phyloP scores from a whole-genome alignment of 345 rosid species.

The Abelmoschus esculentus region DNA sequence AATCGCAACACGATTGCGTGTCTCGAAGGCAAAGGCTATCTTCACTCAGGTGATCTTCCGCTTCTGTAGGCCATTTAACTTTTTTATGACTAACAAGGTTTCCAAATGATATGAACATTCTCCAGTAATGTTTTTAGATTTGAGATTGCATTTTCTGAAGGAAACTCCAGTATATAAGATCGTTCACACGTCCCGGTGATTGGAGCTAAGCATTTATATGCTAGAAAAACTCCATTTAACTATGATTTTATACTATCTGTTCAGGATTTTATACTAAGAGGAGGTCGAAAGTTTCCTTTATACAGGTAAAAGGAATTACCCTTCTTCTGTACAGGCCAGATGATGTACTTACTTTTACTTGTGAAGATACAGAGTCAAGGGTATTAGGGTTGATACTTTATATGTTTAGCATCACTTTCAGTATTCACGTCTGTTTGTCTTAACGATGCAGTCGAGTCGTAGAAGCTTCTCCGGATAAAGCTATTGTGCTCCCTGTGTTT shows the following conservation, averaged over 20 bases:
- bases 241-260: slow-evolving; percentile 7
- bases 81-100: neutral
- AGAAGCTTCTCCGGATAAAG: slow-evolving; percentile 65
- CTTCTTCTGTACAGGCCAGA: neutral
- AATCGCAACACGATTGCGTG: slow-evolving; percentile 65
- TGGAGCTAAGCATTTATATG: neutral
- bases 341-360: too few species aligned
- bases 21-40: slow-evolving; percentile 75
- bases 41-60: slow-evolving; percentile 72
- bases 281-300: slow-evolving; percentile 66
- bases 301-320: slow-evolving; percentile 56
- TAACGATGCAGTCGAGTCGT: slow-evolving; percentile 56
- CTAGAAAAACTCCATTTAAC: neutral
- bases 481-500: slow-evolving; percentile 58
- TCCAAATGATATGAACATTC: too few species aligned
- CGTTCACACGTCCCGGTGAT: too few species aligned
- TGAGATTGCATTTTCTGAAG: too few species aligned
- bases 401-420: neutral
- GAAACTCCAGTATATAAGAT: too few species aligned
- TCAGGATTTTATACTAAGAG: slow-evolving; percentile 81
- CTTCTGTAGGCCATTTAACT: neutral
- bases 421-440: neutral
- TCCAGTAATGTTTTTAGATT: too few species aligned
- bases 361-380: neutral
- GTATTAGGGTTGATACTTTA: too few species aligned